Evolutionary conservation across 2,329 filamentous ascomycete species (phyloP).

Genomic region (Pestalotiopsis fici): DNA sequence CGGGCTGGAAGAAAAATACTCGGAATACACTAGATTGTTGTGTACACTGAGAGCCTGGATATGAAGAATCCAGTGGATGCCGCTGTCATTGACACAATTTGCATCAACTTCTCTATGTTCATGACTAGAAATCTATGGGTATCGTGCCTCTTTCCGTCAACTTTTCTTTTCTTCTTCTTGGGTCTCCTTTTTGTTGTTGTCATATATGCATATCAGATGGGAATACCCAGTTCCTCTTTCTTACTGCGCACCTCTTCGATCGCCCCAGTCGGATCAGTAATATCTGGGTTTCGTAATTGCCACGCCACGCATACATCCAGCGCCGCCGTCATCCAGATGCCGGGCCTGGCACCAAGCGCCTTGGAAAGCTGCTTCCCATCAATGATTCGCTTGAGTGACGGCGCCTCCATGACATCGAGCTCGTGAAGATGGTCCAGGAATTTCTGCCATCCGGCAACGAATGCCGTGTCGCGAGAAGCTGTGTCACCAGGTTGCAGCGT

Average conservation of each 20-base stretch:
- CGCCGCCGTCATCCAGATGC: constrained; percentile 82
- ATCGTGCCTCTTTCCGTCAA: constrained; percentile 10
- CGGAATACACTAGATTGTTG: neutral
- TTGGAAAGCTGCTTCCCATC: constrained; percentile 75
- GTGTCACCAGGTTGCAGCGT: constrained; percentile 30
- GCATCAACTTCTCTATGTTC: neutral
- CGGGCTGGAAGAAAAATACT: neutral
- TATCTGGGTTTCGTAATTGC: constrained; percentile 80
- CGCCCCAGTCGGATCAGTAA: constrained; percentile 58
- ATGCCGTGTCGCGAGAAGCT: constrained; percentile 40
- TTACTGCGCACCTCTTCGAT: constrained; percentile 59
- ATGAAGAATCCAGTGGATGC: neutral
- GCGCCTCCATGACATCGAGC: constrained; percentile 58
- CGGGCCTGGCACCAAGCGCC: constrained; percentile 69
- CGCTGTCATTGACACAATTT: neutral
- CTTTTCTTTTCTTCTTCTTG: neutral
- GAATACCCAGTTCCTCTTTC: constrained; percentile 53
- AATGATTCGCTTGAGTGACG: constrained; percentile 63
- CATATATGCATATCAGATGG: constrained; percentile 7
- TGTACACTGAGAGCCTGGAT: neutral
- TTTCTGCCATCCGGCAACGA: constrained; percentile 51
- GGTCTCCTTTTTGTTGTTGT: neutral
- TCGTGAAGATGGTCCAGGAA: constrained; percentile 57
- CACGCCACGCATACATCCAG: constrained; percentile 81
- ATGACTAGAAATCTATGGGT: constrained; percentile 15